Evolutionary conservation across 331 rosid genomes (phyloP).

Genomic region (Acacia concinna): DNA sequence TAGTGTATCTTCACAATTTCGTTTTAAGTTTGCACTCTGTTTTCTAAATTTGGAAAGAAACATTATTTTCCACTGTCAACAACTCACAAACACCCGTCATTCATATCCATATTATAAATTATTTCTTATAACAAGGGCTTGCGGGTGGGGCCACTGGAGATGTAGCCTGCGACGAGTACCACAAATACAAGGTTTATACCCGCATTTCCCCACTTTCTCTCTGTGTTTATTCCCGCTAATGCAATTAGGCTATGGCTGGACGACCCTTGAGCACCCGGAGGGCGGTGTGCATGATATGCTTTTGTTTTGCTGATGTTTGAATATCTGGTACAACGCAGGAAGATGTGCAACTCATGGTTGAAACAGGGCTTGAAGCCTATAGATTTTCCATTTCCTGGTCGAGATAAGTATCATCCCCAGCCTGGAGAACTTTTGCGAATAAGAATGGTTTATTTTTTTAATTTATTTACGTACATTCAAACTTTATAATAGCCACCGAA

Average conservation of each 20-base stretch:
- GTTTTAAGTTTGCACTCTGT: not conserved
- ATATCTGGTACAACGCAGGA: slow-evolving; percentile 34
- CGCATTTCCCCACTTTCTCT: not conserved
- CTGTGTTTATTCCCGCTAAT: not conserved
- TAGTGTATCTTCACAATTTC: not conserved
- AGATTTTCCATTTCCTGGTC: slow-evolving; percentile 67
- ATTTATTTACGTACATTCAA: not conserved
- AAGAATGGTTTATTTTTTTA: not conserved
- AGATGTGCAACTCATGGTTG: slow-evolving; percentile 54
- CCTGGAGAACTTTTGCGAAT: not conserved
- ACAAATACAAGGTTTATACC: slow-evolving; percentile 62
- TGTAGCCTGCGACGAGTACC: slow-evolving; percentile 63
- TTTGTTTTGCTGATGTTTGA: not conserved
- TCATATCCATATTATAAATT: not conserved
- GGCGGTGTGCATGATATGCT: not conserved
- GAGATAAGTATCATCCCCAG: slow-evolving; percentile 29
- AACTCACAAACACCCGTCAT: not conserved
- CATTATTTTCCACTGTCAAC: not conserved
- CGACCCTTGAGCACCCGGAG: not conserved
- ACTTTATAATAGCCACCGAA: not conserved
- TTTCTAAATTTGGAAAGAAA: not conserved
- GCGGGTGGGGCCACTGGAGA: slow-evolving; percentile 57
- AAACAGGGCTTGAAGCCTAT: slow-evolving; percentile 46
- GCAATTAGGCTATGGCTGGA: not conserved
- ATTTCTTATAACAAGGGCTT: slow-evolving; percentile 32